Evolutionary conservation across 768 basidiomycete species (phyloP).

Genomic region (Russula emetica): DNA sequence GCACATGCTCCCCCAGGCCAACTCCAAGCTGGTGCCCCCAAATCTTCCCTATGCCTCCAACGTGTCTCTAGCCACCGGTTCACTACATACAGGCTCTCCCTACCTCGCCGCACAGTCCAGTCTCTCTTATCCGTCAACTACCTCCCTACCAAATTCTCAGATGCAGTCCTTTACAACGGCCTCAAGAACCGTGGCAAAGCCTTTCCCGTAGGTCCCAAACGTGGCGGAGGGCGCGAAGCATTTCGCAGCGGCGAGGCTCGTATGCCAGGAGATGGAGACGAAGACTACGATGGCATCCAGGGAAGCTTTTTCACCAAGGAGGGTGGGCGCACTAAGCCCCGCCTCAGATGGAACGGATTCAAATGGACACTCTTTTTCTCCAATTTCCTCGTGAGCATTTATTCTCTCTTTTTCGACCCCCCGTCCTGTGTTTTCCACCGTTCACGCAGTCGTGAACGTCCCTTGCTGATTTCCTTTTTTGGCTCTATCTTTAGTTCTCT

Average conservation of each 20-base stretch:
- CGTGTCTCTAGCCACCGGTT: slow-evolving; percentile 26
- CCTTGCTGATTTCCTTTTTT: slow-evolving; percentile 5
- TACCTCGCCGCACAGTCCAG: slow-evolving; percentile 28
- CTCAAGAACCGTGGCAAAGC: slow-evolving; percentile 42
- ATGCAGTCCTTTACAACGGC: slow-evolving; percentile 39
- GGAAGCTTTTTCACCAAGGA: slow-evolving; percentile 41
- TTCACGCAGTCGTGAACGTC: background rate
- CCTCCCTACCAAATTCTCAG: slow-evolving; percentile 70
- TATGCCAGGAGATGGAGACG: slow-evolving; percentile 39
- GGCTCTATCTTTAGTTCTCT: slow-evolving; percentile 42
- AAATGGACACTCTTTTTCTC: slow-evolving; percentile 74
- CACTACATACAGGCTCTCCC: slow-evolving; percentile 28
- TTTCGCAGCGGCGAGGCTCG: slow-evolving; percentile 38
- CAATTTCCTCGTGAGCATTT: slow-evolving; percentile 49
- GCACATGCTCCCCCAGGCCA: slow-evolving; percentile 43
- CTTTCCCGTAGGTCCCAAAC: slow-evolving; percentile 45
- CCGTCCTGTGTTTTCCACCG: background rate
- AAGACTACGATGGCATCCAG: slow-evolving; percentile 38
- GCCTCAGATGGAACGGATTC: slow-evolving; percentile 74
- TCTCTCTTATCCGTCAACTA: slow-evolving; percentile 61
- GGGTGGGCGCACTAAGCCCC: slow-evolving; percentile 39
- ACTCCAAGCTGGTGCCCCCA: slow-evolving; percentile 40
- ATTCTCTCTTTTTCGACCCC: background rate
- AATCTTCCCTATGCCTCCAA: slow-evolving; percentile 38
- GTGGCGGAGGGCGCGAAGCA: slow-evolving; percentile 68